Percentiles rank a stretch among this genome's conserved stretches.
phyloP scores from a whole-genome alignment of 192 early-diverging fungal species.

The Podila minutissima region DNA sequence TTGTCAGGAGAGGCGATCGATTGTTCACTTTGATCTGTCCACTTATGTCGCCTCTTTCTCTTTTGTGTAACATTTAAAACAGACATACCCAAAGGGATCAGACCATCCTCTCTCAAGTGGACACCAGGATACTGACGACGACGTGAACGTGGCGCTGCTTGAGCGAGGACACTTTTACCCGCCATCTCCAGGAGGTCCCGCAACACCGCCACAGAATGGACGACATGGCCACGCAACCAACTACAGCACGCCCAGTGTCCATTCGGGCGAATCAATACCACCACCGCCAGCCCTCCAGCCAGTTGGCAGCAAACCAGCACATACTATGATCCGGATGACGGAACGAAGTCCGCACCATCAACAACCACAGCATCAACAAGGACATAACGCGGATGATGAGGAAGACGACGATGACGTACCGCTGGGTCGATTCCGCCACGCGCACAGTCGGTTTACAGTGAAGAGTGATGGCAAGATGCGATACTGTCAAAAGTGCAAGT shows the following conservation, averaged over 20 bases:
- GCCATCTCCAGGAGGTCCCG: conserved; percentile 10
- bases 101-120: conserved; percentile 1
- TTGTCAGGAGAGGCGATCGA: not conserved
- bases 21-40: not conserved
- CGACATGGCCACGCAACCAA: not conserved
- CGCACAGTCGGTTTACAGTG: conserved; percentile 34
- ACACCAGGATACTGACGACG: conserved; percentile 20
- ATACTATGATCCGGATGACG: conserved; percentile 8
- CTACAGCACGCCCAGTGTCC: not conserved
- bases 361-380: not conserved
- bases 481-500: conserved; percentile 58
- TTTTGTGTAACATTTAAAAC: conserved; percentile 5
- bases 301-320: not conserved
- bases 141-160: conserved; percentile 22
- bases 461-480: conserved; percentile 55
- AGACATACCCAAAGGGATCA: not conserved
- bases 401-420: conserved; percentile 18
- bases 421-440: conserved; percentile 8
- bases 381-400: conserved; percentile 19
- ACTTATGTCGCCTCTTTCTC: not conserved
- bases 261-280: conserved; percentile 3
- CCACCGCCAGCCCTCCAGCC: conserved; percentile 18
- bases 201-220: conserved; percentile 5
- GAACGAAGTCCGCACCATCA: conserved; percentile 6
- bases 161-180: conserved; percentile 41